Conservation (phyloP, 352 stramenopile species). For the Thalassiosira allenii region DNA sequence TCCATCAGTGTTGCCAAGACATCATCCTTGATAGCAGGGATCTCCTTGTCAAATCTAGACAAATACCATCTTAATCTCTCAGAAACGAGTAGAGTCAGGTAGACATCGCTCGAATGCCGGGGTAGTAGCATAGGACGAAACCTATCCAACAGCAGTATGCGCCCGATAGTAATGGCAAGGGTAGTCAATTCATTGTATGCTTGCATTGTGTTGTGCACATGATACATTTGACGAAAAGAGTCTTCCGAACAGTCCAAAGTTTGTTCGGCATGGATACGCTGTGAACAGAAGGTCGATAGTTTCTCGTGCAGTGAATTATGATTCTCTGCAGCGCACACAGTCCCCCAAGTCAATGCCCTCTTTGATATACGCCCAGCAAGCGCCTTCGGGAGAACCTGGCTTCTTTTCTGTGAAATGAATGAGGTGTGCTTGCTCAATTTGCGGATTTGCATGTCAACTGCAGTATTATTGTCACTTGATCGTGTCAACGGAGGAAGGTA, state of each 20-base stretch:
- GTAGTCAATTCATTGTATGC: conserved; percentile 51
- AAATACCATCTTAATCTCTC: conserved; percentile 58
- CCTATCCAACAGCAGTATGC: conserved; percentile 78
- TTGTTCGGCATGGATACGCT: neutral
- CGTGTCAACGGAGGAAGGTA: conserved; percentile 32
- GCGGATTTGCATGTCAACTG: conserved; percentile 5
- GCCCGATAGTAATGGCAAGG: conserved; percentile 34
- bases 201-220: conserved; percentile 42
- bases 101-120: conserved; percentile 79
- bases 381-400: conserved; percentile 68
- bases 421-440: conserved; percentile 34
- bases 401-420: conserved; percentile 40
- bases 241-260: conserved; percentile 2
- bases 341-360: conserved; percentile 59
- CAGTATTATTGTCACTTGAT: neutral
- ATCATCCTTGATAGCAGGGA: neutral
- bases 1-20: conserved; percentile 18
- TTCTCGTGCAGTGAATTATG: conserved; percentile 14
- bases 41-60: conserved; percentile 25
- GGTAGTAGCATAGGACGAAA: conserved; percentile 85
- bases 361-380: conserved; percentile 74
- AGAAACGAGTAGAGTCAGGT: conserved; percentile 56
- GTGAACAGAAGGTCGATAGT: conserved; percentile 22
- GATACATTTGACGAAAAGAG: conserved; percentile 29
- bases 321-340: conserved; percentile 29